Evolutionary conservation across 768 basidiomycete genomes (phyloP).

Genomic region (Suillus sp.): DNA sequence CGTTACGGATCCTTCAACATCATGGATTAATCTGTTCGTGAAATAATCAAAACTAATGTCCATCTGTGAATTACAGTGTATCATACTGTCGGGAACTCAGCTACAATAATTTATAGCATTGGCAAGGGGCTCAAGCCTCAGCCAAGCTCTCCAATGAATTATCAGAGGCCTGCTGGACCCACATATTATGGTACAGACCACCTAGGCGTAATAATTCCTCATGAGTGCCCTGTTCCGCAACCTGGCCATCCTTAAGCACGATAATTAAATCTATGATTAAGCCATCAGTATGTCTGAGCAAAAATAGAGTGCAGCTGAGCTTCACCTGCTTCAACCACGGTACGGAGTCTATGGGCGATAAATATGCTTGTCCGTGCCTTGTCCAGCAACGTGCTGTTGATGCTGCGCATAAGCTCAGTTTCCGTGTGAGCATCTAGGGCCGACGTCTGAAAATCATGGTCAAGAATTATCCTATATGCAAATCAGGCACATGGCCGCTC

Average conservation of each 20-base stretch:
- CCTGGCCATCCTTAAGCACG: slow-evolving; percentile 86
- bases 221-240: slow-evolving; percentile 93
- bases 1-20: background rate
- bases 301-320: slow-evolving; percentile 13
- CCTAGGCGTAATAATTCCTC: slow-evolving; percentile 73
- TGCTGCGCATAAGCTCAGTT: slow-evolving; percentile 91
- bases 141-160: slow-evolving; percentile 20
- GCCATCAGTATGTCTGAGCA: background rate
- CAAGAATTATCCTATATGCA: slow-evolving; percentile 10
- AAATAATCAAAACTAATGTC: background rate
- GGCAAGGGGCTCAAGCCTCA: slow-evolving; percentile 10
- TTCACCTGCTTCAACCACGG: slow-evolving; percentile 86
- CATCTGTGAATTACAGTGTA: background rate
- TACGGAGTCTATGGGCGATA: slow-evolving; percentile 91
- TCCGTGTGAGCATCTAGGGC: slow-evolving; percentile 96
- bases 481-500: slow-evolving; percentile 36
- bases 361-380: slow-evolving; percentile 92
- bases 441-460: slow-evolving; percentile 65
- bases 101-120: background rate
- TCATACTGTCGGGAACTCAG: background rate
- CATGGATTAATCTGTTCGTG: background rate
- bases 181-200: slow-evolving; percentile 81
- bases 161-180: slow-evolving; percentile 67
- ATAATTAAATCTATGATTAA: slow-evolving; percentile 77
- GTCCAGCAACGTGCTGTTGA: slow-evolving; percentile 76